Percentiles rank a stretch among this genome's conserved stretches.
Evolutionary conservation across 305 asterid genomes (phyloP).

Genomic region (Rubia tinctorum): DNA sequence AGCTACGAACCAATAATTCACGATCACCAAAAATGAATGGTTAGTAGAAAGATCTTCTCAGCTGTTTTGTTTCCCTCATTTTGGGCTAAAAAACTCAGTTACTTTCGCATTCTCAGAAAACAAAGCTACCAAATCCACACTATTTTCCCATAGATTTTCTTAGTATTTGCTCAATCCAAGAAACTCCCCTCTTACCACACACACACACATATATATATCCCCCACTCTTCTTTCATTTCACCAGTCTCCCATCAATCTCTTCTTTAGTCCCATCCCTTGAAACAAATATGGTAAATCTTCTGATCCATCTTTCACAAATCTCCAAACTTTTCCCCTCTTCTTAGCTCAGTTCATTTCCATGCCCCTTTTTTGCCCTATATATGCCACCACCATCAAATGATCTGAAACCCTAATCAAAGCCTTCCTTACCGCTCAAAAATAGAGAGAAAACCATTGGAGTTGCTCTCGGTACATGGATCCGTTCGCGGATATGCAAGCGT

Average conservation of each 20-base stretch:
- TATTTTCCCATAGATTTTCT: conserved; percentile 17
- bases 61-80: conserved; percentile 28
- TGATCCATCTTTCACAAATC: conserved; percentile 39
- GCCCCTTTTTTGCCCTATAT: not conserved
- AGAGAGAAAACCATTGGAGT: no score
- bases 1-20: not conserved
- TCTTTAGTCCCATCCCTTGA: conserved; percentile 14
- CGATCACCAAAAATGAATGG: not conserved
- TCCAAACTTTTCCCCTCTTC: not conserved
- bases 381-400: not conserved
- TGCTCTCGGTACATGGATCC: not conserved
- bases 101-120: conserved; percentile 18
- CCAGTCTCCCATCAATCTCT: conserved; percentile 8
- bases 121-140: conserved; percentile 26
- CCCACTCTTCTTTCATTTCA: conserved; percentile 3
- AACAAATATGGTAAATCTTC: conserved; percentile 39
- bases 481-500: not conserved
- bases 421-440: no score
- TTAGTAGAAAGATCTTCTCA: conserved; percentile 12
- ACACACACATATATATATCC: conserved; percentile 3
- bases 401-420: not conserved
- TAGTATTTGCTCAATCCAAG: conserved; percentile 24
- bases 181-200: not conserved
- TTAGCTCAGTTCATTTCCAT: not conserved
- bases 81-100: conserved; percentile 26